These are phyloP conservation scores for Penicillium egyptiacum DNA, from an alignment of 495 filamentous ascomycete species.

Conservation along the genomic window DNA sequence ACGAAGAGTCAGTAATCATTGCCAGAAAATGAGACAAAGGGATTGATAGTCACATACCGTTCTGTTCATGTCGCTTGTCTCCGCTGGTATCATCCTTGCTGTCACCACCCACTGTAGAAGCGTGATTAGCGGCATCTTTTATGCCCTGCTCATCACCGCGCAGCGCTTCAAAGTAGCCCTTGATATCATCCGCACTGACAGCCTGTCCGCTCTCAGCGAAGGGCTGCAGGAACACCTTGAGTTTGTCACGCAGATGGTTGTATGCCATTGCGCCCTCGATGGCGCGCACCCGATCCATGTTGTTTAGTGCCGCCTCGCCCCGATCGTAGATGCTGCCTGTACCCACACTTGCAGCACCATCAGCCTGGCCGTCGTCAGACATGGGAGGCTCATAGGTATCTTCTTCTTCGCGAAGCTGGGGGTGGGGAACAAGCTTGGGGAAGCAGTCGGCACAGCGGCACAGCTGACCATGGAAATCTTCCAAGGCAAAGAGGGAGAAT, in stretches of 20 bases:
- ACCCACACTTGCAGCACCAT: slow-evolving; percentile 54
- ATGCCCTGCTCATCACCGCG: slow-evolving; percentile 75
- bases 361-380: slow-evolving; percentile 54
- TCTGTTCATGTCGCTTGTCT: slow-evolving; percentile 37
- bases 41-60: slow-evolving; percentile 29
- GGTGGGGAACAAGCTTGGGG: slow-evolving; percentile 64
- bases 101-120: slow-evolving; percentile 25
- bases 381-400: slow-evolving; percentile 87
- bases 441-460: slow-evolving; percentile 83
- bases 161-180: slow-evolving; percentile 89
- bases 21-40: not conserved
- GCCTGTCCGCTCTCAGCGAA: slow-evolving; percentile 87
- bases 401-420: slow-evolving; percentile 88
- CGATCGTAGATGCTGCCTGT: slow-evolving; percentile 80
- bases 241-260: slow-evolving; percentile 89
- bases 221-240: slow-evolving; percentile 87
- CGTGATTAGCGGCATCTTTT: slow-evolving; percentile 42
- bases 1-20: not conserved
- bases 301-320: slow-evolving; percentile 85
- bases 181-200: slow-evolving; percentile 92
- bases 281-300: slow-evolving; percentile 85
- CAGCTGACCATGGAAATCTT: slow-evolving; percentile 69
- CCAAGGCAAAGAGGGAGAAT: slow-evolving; percentile 78
- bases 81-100: slow-evolving; percentile 24
- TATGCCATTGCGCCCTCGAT: slow-evolving; percentile 98